phyloP scores from a whole-genome alignment of 2,329 filamentous ascomycete species.

The Periconia macrospinosa region DNA sequence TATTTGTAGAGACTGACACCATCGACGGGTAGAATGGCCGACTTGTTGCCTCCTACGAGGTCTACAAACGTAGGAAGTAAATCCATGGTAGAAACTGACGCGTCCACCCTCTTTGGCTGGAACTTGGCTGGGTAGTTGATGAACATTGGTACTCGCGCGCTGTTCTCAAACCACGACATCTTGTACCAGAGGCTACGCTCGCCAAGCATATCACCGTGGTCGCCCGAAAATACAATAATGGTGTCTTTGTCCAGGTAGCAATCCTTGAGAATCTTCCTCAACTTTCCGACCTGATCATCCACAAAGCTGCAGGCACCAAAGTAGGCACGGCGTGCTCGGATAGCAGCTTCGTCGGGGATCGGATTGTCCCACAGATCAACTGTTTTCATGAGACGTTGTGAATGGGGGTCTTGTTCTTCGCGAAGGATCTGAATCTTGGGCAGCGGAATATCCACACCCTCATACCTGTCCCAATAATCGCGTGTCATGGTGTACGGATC shows the following conservation, averaged over 20 bases:
- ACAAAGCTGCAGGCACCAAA: slow-evolving; percentile 94
- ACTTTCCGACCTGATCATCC: slow-evolving; percentile 85
- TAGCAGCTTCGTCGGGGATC: slow-evolving; percentile 83
- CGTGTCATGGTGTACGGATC: slow-evolving; percentile 93
- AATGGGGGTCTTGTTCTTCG: slow-evolving; percentile 83
- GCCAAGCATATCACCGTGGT: slow-evolving; percentile 95
- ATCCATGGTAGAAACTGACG: slow-evolving; percentile 90
- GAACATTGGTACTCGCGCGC: slow-evolving; percentile 84
- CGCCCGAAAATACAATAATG: slow-evolving; percentile 88
- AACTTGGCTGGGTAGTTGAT: slow-evolving; percentile 79
- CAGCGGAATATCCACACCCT: slow-evolving; percentile 82
- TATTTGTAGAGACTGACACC: slow-evolving; percentile 67
- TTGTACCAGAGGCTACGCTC: slow-evolving; percentile 95
- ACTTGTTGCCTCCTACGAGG: slow-evolving; percentile 71
- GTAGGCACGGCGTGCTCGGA: slow-evolving; percentile 82
- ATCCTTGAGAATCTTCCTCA: slow-evolving; percentile 75
- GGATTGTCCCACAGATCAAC: slow-evolving; percentile 84
- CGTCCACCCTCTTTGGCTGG: slow-evolving; percentile 70
- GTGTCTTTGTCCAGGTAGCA: slow-evolving; percentile 83
- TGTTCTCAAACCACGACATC: slow-evolving; percentile 95
- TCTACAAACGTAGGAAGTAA: slow-evolving; percentile 87
- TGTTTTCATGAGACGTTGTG: slow-evolving; percentile 81
- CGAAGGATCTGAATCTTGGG: slow-evolving; percentile 77
- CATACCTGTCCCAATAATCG: slow-evolving; percentile 92
- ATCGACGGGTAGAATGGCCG: slow-evolving; percentile 78